A percentile compares a stretch with the other conserved stretches of the same genome.
phyloP scores from a whole-genome alignment of 1,284 basidiomycete species.

The Cerrena zonata region DNA sequence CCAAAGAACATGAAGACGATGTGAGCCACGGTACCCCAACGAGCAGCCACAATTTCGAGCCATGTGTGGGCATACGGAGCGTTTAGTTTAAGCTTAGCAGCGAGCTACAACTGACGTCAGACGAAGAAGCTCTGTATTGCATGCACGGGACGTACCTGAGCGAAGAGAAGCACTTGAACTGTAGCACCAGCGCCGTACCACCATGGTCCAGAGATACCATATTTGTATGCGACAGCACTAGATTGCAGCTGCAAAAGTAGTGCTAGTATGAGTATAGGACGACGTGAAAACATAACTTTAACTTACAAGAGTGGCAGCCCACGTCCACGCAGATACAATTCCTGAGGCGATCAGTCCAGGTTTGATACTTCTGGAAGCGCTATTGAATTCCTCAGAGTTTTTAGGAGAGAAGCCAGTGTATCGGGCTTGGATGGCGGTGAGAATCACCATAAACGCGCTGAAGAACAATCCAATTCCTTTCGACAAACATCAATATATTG shows the following conservation, averaged over 20 bases:
- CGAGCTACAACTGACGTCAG: constrained; percentile 25
- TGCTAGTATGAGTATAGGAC: not conserved
- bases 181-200: constrained; percentile 45
- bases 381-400: constrained; percentile 76
- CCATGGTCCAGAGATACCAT: constrained; percentile 58
- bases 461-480: constrained; percentile 80
- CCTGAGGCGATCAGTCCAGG: constrained; percentile 87
- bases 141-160: constrained; percentile 23
- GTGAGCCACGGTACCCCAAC: constrained; percentile 56
- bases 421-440: constrained; percentile 66
- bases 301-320: constrained; percentile 68
- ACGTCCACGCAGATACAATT: constrained; percentile 84
- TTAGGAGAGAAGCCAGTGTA: constrained; percentile 71
- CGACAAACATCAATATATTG: not conserved
- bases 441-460: constrained; percentile 66
- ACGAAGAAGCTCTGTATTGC: too few relatives aligned
- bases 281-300: not conserved
- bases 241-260: constrained; percentile 51
- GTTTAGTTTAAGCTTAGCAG: constrained; percentile 56
- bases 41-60: constrained; percentile 57
- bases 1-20: constrained; percentile 65
- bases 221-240: constrained; percentile 79
- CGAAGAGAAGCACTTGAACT: constrained; percentile 50
- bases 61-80: constrained; percentile 56
- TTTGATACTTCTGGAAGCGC: constrained; percentile 76